Conservation (phyloP, 2,329 filamentous ascomycete species). For the Acrocalymma vagum region DNA sequence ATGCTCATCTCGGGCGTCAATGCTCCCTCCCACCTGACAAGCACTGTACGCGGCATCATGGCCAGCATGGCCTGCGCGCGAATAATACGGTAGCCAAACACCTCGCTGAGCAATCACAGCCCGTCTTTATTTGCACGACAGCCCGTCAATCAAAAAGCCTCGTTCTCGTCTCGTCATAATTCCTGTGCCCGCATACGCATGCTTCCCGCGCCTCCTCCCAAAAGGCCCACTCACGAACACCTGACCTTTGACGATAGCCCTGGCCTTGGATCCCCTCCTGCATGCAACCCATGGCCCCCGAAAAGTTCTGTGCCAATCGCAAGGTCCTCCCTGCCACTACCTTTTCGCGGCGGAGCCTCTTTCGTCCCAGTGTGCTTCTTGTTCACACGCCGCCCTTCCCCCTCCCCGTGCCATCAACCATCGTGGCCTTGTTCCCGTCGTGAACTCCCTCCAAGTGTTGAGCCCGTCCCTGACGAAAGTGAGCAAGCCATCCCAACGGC, state of each 20-base stretch:
- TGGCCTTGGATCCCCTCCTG: conserved; percentile 20
- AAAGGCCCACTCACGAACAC: conserved; percentile 24
- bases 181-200: conserved; percentile 13
- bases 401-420: conserved; percentile 7
- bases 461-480: conserved; percentile 9
- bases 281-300: conserved; percentile 1
- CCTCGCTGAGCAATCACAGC: conserved; percentile 29
- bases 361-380: conserved; percentile 3
- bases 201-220: conserved; percentile 24
- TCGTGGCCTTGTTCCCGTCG: neutral
- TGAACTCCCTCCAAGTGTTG: conserved; percentile 1
- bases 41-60: conserved; percentile 1
- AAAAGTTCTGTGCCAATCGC: conserved; percentile 7
- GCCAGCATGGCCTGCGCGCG: neutral
- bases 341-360: conserved; percentile 16
- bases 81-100: conserved; percentile 11
- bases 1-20: no score
- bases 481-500: conserved; percentile 25
- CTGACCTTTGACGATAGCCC: conserved; percentile 29
- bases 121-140: conserved; percentile 36
- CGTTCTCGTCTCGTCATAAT: conserved; percentile 29
- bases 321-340: conserved; percentile 12
- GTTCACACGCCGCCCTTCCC: conserved; percentile 6
- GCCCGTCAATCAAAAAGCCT: conserved; percentile 33
- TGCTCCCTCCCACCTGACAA: no score